Conservation (phyloP, 2,329 filamentous ascomycete genomes). For the Exophiala mesophila region DNA sequence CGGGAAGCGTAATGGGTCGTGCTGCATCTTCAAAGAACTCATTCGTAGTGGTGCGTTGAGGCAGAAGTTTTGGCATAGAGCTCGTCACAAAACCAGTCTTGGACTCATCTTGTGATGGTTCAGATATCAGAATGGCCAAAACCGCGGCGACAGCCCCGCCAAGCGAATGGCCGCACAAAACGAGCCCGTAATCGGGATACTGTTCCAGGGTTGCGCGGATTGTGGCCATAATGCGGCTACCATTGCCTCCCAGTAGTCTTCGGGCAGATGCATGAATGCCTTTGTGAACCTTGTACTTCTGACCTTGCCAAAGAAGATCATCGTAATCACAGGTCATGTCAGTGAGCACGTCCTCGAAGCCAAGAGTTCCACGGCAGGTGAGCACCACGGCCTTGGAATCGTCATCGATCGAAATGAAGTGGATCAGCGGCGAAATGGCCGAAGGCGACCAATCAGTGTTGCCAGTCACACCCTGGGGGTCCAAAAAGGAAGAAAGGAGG, state of each 20-base stretch:
- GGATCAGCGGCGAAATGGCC: constrained; percentile 61
- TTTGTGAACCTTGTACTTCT: constrained; percentile 66
- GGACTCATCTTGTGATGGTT: constrained; percentile 44
- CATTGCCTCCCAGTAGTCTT: constrained; percentile 58
- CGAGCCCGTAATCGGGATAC: constrained; percentile 64
- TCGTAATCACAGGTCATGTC: constrained; percentile 73
- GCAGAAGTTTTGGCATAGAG: constrained; percentile 39
- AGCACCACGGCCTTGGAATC: constrained; percentile 67
- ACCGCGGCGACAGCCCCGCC: constrained; percentile 66
- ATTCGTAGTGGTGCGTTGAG: constrained; percentile 14
- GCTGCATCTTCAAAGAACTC: constrained; percentile 28
- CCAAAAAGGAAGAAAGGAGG: constrained; percentile 65
- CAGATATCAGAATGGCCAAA: constrained; percentile 65
- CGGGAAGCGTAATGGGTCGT: constrained; percentile 51
- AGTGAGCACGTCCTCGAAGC: constrained; percentile 68
- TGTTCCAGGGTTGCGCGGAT: constrained; percentile 62
- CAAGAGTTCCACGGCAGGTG: constrained; percentile 66
- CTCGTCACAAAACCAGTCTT: constrained; percentile 59
- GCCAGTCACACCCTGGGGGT: constrained; percentile 59
- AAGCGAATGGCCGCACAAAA: constrained; percentile 65
- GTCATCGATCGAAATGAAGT: constrained; percentile 68
- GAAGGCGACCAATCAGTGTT: constrained; percentile 50
- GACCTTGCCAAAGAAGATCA: constrained; percentile 58
- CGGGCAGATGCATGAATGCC: constrained; percentile 68
- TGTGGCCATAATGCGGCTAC: constrained; percentile 62